Evolutionary conservation across 192 early-diverging fungal species (phyloP), one percentile per base, ranked within the genome.

Genomic region (Umbelopsis sp.): DNA sequence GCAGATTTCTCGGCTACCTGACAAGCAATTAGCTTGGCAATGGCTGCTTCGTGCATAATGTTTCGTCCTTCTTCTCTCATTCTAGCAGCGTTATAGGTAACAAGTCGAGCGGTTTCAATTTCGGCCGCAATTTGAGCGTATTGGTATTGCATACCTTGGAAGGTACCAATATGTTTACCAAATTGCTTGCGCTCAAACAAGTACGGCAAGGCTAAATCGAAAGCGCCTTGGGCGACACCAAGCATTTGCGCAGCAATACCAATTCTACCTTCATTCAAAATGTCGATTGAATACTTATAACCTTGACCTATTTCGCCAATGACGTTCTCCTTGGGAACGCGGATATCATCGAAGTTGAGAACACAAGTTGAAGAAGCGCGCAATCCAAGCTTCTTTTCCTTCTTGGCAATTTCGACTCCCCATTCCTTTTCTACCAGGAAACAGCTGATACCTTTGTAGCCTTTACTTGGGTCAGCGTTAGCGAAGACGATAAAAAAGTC

Each of bases 181-280:
- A 99, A 99, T 87, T 96, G 94, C 87, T 97, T 95, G 72, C 97
- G 87, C 85, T 99, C 88, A 82, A 95, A 93, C 71, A 94, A 82
- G 80, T 99, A 99, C 15, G 93, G 93, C 75, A 98, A 66, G 12
- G 92, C 91, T 46, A 82, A 74, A 80, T 99, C 96, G 69, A 90
- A 92, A 15, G 91, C 94, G 46, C 97, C 97, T 81, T 97, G 96
- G 8, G 97, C 96, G 37, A 96, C 78, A 50, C 97, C 97, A 45
- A 98, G 78, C 97, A 99, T 98, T 78, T 98, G 97, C 13, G 95
- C 97, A 49, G 95, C 95, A 82, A 98, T 98, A 71, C 97, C 97
- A 66, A 99, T 94, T 71, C 97, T 91, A 46, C 97, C 97, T 81
- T 99, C 97, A 83, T 99, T 99, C 68, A 99, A 87, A 67, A 96